Evolutionary conservation across 257 asterid species (phyloP).

Genomic region (Gentiana dahurica): DNA sequence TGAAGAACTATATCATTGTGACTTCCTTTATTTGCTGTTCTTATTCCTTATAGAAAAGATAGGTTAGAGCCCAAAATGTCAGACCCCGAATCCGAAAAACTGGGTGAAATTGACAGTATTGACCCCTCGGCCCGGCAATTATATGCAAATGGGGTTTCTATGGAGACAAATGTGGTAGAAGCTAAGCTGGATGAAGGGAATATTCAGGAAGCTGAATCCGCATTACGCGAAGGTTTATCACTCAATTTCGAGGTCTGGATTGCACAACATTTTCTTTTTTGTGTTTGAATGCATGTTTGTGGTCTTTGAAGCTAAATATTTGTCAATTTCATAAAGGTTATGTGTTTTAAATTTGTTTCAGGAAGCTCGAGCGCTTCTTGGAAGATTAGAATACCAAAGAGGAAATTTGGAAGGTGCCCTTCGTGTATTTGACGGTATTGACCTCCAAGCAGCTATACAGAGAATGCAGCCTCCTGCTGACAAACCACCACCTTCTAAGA

Average conservation of each 20-base stretch:
- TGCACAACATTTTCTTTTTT: neutral
- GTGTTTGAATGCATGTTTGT: too few species aligned
- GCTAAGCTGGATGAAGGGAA: slow-evolving; percentile 92
- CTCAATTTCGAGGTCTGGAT: slow-evolving; percentile 82
- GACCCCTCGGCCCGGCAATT: slow-evolving; percentile 56
- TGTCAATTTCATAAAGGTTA: too few species aligned
- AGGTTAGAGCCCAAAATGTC: slow-evolving; percentile 45
- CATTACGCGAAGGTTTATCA: slow-evolving; percentile 81
- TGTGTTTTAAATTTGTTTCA: slow-evolving; percentile 14
- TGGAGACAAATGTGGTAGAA: slow-evolving; percentile 58
- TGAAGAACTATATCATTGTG: neutral
- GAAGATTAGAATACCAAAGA: slow-evolving; percentile 94
- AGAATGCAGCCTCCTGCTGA: slow-evolving; percentile 62
- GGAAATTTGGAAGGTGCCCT: slow-evolving; percentile 97
- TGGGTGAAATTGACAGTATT: slow-evolving; percentile 20
- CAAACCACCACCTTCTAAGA: slow-evolving; percentile 50
- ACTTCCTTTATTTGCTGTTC: slow-evolving; percentile 17
- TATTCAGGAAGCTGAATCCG: slow-evolving; percentile 95
- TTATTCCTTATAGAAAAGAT: slow-evolving; percentile 20
- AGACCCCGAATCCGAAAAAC: slow-evolving; percentile 46
- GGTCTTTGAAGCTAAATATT: too few species aligned
- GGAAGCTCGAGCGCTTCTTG: slow-evolving; percentile 99
- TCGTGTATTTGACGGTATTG: slow-evolving; percentile 93
- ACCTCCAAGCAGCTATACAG: slow-evolving; percentile 85
- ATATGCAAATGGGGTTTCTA: slow-evolving; percentile 70